Conservation (phyloP, 176 grass and related monocot species). For the Raddia guianensis region DNA sequence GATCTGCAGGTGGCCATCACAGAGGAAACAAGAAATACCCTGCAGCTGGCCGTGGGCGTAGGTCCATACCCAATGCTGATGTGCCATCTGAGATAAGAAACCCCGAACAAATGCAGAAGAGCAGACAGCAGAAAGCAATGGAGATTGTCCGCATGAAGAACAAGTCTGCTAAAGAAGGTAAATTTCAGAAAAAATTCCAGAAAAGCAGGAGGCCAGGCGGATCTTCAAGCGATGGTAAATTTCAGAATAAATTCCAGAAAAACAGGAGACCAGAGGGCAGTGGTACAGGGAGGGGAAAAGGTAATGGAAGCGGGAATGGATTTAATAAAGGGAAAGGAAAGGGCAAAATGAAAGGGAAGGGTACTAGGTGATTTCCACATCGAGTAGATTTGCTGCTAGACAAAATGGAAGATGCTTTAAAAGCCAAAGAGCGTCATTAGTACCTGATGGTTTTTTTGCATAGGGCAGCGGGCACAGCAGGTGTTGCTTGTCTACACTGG, state of each 20-base stretch:
- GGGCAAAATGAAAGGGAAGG: conserved; percentile 50
- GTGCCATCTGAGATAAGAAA: conserved; percentile 80
- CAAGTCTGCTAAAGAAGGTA: conserved; percentile 47
- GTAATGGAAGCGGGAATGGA: conserved; percentile 23
- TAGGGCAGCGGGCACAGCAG: background rate
- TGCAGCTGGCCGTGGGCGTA: conserved; percentile 29
- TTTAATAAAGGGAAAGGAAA: conserved; percentile 36
- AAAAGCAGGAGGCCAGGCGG: conserved; percentile 43
- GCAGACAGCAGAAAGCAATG: conserved; percentile 68
- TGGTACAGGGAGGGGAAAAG: conserved; percentile 3
- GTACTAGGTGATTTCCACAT: conserved; percentile 17
- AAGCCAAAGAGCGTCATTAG: background rate
- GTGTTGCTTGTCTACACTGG: background rate
- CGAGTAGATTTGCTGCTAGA: background rate
- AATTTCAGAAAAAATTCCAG: conserved; percentile 48
- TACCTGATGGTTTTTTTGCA: background rate
- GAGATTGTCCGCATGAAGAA: conserved; percentile 56
- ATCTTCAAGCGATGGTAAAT: conserved; percentile 35
- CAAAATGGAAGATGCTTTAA: background rate
- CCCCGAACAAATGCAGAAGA: conserved; percentile 71
- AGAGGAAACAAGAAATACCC: conserved; percentile 56
- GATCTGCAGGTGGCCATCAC: conserved; percentile 58
- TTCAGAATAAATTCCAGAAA: conserved; percentile 33
- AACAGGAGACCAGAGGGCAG: conserved; percentile 18
- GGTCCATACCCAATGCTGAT: conserved; percentile 68